Base-by-base conservation (phyloP, 441 rosid genomes). In the Erodium moschatum region DNA sequence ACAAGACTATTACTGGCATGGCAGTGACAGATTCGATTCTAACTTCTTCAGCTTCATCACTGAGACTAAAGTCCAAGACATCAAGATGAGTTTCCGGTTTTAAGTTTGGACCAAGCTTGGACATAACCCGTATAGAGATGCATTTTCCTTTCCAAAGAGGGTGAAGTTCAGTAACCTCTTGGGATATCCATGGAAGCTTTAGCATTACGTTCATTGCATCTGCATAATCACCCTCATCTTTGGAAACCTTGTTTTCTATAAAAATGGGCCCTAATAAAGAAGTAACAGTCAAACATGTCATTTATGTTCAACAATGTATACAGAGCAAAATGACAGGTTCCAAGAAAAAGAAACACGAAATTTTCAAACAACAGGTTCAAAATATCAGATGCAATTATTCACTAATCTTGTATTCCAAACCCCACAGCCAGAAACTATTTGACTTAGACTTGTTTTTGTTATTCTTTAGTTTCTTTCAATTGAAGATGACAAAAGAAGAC, bases 151-250 rank as follows among this genome's bases (percentile, higher is more conserved):
- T 90, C 83, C 79, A 75, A 60, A 66, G 81, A 68, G 86, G 72
- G 75, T 75, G 72, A 67, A 78, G 77, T 72, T 79, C 84, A 75
- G 71, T 71, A 73, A 81, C 83, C 66, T 80, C 68, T 73, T 72
- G 76, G 75, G 75, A 62, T 67, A 80, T 87, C 99, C 99, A 95
- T 29, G 98, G 95, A 73, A 91, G 81, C 84, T 90, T 89, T 74
- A 95, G 80, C 77, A 90, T 67, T 73, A 74, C 79, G 72, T 69
- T 72, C 60, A 89, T 79, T 60, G 80, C 80, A 74, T 78, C 77
- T 64, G 70, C 81, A 83, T 71, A 64, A 65, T 76, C 77, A 73
- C 54, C 78, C 61, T 77, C 75, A 74, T 81, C 78, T 68, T 75
- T 78, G 71, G 77, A 81, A 70, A 76, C 77, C 67, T 78, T 79